Evolutionary conservation across 108 stramenopile species (phyloP), one percentile per base, ranked within the genome.

Genomic region (Pseudonitzschia delicatissima): DNA sequence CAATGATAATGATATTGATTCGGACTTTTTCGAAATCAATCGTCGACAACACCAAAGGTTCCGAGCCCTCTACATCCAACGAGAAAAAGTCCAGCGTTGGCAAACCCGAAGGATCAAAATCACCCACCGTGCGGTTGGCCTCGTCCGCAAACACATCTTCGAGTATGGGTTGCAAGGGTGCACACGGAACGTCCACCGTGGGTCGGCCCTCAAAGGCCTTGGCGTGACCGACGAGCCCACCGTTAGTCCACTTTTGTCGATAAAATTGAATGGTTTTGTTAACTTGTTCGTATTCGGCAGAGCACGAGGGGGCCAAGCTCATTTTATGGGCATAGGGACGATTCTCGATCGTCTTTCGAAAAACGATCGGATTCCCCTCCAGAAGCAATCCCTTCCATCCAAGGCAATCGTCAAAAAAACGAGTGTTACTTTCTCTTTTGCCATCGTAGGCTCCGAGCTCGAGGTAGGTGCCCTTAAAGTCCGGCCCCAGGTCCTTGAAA

Each of bases 31-130:
- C 17, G 51, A 87, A 86, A 62, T 90, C 83, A 5, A 90, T 52
- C 11, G 72, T 82, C 21, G 71, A 44, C 73, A 90, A 63, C 9
- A 86, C 80, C 36, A 65, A 35, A 5, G 50, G 17, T 57, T 87
- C 87, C 1, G 84, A 73, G 0, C 87, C 87, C 69, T 87, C 87
- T 36, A 85, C 87, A 55, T 87, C 87, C 71, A 87, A 50, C 3
- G 84, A 85, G 42, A 87, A 76, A 45, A 87, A 87, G 13, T 23
- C 20, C 21, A 51, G 4, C 0, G 40, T 42, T 11, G 40, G 40
- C 21, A 23, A 23, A 4, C 27, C n/a, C n/a, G n/a, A n/a, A n/a
- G n/a, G n/a, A n/a, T n/a, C n/a, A n/a, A n/a, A n/a, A n/a, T n/a
- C n/a, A n/a, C n/a, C n/a, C n/a, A n/a, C n/a, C n/a, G n/a, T 25